These are phyloP conservation scores for Trichosporon sp. DNA, from an alignment of 1,284 basidiomycete species.

Conservation along the genomic window DNA sequence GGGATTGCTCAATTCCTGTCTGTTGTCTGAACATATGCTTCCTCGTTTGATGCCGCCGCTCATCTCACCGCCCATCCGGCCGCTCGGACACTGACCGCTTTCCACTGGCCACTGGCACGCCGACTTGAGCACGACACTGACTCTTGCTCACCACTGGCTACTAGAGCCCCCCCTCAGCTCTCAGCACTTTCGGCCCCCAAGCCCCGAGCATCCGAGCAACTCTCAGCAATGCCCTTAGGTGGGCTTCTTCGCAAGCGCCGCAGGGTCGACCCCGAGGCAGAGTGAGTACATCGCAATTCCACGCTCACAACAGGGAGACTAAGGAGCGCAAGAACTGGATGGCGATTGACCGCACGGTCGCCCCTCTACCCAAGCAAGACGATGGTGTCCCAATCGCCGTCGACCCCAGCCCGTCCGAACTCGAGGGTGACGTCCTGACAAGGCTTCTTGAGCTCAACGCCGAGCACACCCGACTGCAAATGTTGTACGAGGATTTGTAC, in stretches of 20 bases:
- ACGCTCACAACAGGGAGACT: neutral
- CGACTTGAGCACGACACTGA: too few relatives aligned
- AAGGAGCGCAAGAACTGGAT: neutral
- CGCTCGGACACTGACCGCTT: neutral
- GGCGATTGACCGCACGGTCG: neutral
- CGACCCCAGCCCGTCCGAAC: neutral
- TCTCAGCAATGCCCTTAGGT: neutral
- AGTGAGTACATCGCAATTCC: neutral
- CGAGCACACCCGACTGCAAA: neutral
- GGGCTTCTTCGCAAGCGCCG: neutral
- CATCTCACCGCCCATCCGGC: neutral
- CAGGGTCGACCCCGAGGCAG: neutral
- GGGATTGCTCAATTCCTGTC: too few relatives aligned
- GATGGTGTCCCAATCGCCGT: neutral
- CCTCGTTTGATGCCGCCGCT: neutral
- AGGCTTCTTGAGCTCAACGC: neutral
- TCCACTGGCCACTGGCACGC: too few relatives aligned
- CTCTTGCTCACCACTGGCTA: too few relatives aligned
- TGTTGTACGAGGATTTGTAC: neutral
- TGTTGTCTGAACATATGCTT: too few relatives aligned
- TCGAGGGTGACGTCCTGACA: neutral
- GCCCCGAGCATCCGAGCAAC: neutral
- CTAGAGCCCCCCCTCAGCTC: neutral
- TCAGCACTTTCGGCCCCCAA: too few relatives aligned
- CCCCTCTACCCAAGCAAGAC: neutral